Conservation (phyloP, 129 eudicot genomes). For the Helianthus annuus region DNA sequence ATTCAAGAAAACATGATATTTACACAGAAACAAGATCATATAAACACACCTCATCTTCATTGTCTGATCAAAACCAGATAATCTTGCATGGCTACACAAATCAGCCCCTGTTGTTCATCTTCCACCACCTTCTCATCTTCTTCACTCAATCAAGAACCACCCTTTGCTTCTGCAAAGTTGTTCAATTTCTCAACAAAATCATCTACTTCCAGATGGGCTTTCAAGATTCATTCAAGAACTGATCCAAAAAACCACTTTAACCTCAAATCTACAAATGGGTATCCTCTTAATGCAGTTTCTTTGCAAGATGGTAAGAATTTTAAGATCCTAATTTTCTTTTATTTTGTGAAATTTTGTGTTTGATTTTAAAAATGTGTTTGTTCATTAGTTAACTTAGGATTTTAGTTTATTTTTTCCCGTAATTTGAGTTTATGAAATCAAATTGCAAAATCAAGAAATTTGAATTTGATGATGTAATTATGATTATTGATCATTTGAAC, state of each 20-base stretch:
- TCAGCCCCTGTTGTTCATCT: conserved; percentile 45
- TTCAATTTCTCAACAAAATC: conserved; percentile 26
- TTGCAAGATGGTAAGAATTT: conserved; percentile 54
- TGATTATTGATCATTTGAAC: too few species aligned
- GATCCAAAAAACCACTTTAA: conserved; percentile 55
- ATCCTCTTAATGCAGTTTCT: conserved; percentile 70
- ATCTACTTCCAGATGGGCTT: conserved; percentile 39
- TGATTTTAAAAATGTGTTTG: too few species aligned
- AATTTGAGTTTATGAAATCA: not conserved
- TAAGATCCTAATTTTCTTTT: conserved; percentile 9
- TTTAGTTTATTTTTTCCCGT: not conserved
- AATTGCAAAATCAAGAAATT: not conserved
- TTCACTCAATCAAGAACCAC: conserved; percentile 32
- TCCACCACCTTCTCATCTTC: conserved; percentile 37
- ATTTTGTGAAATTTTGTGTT: not conserved
- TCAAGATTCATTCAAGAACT: conserved; percentile 49
- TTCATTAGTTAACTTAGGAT: not conserved
- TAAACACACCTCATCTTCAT: conserved; percentile 4
- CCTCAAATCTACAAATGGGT: conserved; percentile 68
- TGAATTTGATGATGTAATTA: not conserved
- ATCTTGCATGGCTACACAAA: conserved; percentile 57
- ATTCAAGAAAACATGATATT: conserved; percentile 18
- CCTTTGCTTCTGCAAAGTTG: conserved; percentile 23
- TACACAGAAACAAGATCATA: conserved; percentile 20
- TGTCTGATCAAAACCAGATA: conserved; percentile 28